Evolutionary conservation across 1,284 basidiomycete genomes (phyloP).

Genomic region (Rhodotorula mucilaginosa): DNA sequence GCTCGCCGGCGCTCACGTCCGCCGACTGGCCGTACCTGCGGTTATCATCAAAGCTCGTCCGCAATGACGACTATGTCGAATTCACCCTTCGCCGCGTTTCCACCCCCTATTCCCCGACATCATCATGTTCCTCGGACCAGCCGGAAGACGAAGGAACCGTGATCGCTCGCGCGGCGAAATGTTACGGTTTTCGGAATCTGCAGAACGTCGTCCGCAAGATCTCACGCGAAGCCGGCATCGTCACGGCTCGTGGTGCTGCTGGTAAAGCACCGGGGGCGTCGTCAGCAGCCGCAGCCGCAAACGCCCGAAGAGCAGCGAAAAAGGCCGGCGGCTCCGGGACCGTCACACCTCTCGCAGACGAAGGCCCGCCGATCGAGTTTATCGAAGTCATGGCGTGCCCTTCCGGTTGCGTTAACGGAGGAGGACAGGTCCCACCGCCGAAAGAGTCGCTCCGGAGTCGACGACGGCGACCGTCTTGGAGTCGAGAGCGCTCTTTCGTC

Average conservation of each 20-base stretch:
- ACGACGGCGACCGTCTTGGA: slow-evolving; percentile 18
- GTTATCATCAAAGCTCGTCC: slow-evolving; percentile 62
- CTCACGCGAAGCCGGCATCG: slow-evolving; percentile 75
- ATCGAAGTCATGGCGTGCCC: slow-evolving; percentile 99
- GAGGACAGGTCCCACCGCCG: slow-evolving; percentile 79
- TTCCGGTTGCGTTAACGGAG: slow-evolving; percentile 93
- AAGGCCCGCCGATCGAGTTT: slow-evolving; percentile 75
- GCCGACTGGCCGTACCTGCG: slow-evolving; percentile 55
- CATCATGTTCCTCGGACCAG: background rate
- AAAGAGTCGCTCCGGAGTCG: slow-evolving; percentile 20
- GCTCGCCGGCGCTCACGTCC: slow-evolving; percentile 47
- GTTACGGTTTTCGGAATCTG: slow-evolving; percentile 95
- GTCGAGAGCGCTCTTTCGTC: slow-evolving; percentile 58
- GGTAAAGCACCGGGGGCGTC: slow-evolving; percentile 50
- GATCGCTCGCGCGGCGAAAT: slow-evolving; percentile 88
- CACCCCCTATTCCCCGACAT: background rate
- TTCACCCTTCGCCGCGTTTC: slow-evolving; percentile 55
- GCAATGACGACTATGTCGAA: slow-evolving; percentile 65
- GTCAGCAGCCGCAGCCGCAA: slow-evolving; percentile 60
- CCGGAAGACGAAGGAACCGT: slow-evolving; percentile 54
- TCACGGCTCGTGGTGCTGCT: slow-evolving; percentile 58
- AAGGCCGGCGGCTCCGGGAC: slow-evolving; percentile 35
- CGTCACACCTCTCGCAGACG: slow-evolving; percentile 41
- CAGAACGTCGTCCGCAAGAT: slow-evolving; percentile 96
- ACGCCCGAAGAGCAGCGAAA: slow-evolving; percentile 50